These are phyloP conservation scores for Aquilaria malaccensis DNA, from an alignment of 345 rosid genomes.

Conservation along the genomic window DNA sequence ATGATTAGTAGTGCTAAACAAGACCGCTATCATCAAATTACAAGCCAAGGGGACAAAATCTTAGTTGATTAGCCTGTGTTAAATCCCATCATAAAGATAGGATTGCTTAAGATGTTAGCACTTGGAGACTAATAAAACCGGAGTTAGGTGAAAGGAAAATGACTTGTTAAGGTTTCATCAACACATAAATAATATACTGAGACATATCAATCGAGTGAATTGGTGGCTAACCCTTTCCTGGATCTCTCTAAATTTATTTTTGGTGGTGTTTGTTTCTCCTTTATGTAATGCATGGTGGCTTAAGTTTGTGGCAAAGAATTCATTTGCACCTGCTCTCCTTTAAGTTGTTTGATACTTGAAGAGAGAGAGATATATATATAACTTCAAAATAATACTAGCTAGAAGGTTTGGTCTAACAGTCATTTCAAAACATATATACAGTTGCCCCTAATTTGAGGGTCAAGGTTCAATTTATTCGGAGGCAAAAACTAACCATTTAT, in stretches of 20 bases:
- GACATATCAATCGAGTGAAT: background rate
- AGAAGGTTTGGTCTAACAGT: no score
- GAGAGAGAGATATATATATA: no score
- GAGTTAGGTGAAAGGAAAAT: constrained; percentile 4
- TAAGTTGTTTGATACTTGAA: background rate
- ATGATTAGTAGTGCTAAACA: background rate
- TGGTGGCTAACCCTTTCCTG: background rate
- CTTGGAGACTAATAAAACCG: background rate
- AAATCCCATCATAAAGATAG: background rate
- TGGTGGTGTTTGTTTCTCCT: background rate
- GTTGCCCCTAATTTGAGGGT: no score
- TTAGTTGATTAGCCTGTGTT: constrained; percentile 6
- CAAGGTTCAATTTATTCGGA: no score
- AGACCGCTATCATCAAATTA: background rate
- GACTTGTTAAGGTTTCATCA: background rate
- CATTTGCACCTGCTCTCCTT: background rate
- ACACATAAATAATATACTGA: background rate
- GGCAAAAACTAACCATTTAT: no score
- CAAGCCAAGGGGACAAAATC: background rate
- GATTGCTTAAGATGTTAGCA: background rate
- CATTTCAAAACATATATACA: no score
- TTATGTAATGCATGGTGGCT: background rate
- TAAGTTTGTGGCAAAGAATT: background rate
- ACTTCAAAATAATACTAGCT: no score
- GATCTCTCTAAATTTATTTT: background rate